Evolutionary conservation across 169 alveolate genomes (phyloP), one percentile per base, ranked within the genome.

Genomic region (Plasmodium vivax): DNA sequence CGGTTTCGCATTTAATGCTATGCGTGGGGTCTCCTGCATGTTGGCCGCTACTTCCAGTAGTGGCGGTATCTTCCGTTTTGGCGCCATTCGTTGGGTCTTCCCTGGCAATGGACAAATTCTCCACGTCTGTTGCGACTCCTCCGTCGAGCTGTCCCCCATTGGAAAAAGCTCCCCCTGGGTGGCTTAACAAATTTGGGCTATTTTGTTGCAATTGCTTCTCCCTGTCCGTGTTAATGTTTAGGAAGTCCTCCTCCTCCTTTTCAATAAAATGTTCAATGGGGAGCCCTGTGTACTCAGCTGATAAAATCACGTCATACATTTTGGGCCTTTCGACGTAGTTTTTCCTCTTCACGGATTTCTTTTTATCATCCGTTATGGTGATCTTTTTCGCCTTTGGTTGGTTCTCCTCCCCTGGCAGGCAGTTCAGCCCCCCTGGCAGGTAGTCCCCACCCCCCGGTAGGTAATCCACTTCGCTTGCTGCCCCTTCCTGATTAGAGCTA

Each of bases 221-320:
- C 38, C 7, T 23, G 30, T 7, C 36, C 23, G 16, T 14, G 34
- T 47, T 9, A 45, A 38, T 34, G 36, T 36, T 19, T 54, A 30
- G 34, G 7, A 36, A 85, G 34, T 30, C 41, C 58, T 71, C 74
- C 27, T 23, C 27, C 82, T 79, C 77, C 54, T 88, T 38, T 38
- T 88, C 94, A 27, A 88, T 80, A 79, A 88, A 88, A n/a, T 88
- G 94, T 16, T 88, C 94, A 62, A 88, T 36, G 43, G 94, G 94
- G 19, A 88, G 83, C 9, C 94, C 94, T 27, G 94, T 79, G 30
- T 88, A 79, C 56, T 88, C 94, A 19, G 94, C 68, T 79, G 94
- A 88, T 80, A 88, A 88, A 88, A 88, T 88, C 32, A 68, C 58
- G 56, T 88, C 94, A 88, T 88, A 88, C 51, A 88, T 88, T 88